phyloP scores from a whole-genome alignment of 106 monocot genomes.

The Allium cepa region DNA sequence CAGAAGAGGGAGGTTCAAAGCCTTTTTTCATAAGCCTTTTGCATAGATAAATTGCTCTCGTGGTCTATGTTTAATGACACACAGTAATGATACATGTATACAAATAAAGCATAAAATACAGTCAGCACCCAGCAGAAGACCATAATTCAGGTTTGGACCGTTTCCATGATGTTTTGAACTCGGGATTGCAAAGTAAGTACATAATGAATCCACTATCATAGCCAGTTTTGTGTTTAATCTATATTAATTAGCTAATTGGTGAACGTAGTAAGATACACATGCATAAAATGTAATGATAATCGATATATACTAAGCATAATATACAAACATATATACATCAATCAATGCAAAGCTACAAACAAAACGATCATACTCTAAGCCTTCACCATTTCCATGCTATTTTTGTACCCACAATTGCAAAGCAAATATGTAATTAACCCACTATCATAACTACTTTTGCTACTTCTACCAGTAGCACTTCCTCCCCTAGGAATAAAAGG shows the following conservation, averaged over 20 bases:
- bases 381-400: neutral
- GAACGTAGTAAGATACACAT: too few species aligned
- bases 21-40: too few species aligned
- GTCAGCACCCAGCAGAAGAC: neutral
- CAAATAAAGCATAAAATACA: too few species aligned
- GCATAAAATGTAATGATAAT: too few species aligned
- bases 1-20: too few species aligned
- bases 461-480: neutral
- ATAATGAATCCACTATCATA: neutral
- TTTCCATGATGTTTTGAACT: neutral
- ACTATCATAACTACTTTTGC: neutral
- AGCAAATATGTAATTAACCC: constrained; percentile 4
- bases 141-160: neutral
- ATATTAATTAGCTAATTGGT: too few species aligned
- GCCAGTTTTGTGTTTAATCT: too few species aligned
- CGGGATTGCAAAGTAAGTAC: neutral
- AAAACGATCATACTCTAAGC: neutral
- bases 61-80: too few species aligned
- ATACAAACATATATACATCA: too few species aligned
- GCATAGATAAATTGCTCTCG: too few species aligned
- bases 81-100: too few species aligned
- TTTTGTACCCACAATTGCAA: constrained; percentile 1
- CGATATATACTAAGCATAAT: too few species aligned
- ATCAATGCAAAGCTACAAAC: neutral
- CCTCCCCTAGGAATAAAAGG: constrained; percentile 1